Conservation (phyloP, 2,329 filamentous ascomycete genomes). For the Stemphylium lycopersici region DNA sequence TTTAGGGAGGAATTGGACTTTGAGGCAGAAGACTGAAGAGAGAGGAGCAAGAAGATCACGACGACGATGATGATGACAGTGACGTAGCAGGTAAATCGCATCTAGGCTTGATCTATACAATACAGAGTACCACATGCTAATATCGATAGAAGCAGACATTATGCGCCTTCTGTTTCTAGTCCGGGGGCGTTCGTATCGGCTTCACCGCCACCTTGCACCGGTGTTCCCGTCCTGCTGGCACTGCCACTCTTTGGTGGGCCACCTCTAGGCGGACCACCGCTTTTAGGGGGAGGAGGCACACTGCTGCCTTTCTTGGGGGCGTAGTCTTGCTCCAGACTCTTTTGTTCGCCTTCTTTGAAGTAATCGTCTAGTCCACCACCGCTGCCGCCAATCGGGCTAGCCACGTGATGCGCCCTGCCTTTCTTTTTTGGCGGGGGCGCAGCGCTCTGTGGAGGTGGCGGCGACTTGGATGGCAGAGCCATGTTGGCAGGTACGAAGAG, state of each 20-base stretch:
- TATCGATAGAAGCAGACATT: background rate
- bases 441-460: slow-evolving; percentile 34
- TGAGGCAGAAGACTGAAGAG: slow-evolving; percentile 18
- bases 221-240: slow-evolving; percentile 18
- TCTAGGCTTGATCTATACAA: too few species aligned
- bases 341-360: slow-evolving; percentile 54
- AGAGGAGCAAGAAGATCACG: background rate
- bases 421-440: slow-evolving; percentile 37
- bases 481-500: slow-evolving; percentile 57
- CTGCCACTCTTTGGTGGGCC: slow-evolving; percentile 37
- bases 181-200: slow-evolving; percentile 3
- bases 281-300: slow-evolving; percentile 47
- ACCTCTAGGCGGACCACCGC: slow-evolving; percentile 43
- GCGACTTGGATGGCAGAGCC: slow-evolving; percentile 44
- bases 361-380: slow-evolving; percentile 51
- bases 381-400: slow-evolving; percentile 31
- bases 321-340: slow-evolving; percentile 51
- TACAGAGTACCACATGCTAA: background rate
- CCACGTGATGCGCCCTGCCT: slow-evolving; percentile 42
- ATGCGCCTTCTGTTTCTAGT: slow-evolving; percentile 13
- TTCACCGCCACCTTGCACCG: slow-evolving; percentile 13
- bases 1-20: slow-evolving; percentile 41
- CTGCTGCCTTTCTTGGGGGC: slow-evolving; percentile 40
- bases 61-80: background rate
- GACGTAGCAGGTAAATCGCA: slow-evolving; percentile 15